Base-by-base conservation (phyloP, 1,284 basidiomycete genomes). In the Leccinum fallax region DNA sequence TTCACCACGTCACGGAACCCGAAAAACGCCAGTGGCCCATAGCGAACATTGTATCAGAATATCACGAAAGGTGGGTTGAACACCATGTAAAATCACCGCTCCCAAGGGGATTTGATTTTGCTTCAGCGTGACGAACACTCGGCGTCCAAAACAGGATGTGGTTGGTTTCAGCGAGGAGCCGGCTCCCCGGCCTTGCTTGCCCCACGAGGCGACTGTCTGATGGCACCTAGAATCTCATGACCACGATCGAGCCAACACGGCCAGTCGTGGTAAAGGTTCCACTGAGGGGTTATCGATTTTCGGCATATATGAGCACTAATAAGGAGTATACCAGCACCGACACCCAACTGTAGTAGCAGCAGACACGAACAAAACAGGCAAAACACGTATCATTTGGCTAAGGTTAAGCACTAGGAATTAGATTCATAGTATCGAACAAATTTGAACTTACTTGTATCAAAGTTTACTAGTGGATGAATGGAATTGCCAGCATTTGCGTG, bases 121-220 rank as follows among this genome's bases (percentile, higher is more conserved):
- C 48, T 30, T 54, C 51, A 40, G 43, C 30, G 24, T 13, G 40
- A 56, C 16, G 38, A 48, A 19, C 5, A 48, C 19, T 21, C 5
- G 46, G 7, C 21, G 5, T 24, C 21, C 48, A 9, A 21, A 46
- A 46, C 24, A 51, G 21, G 24, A n/a, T 36, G n/a, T 10, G 15
- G 36, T 30, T 57, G 10, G 38, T 38, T 13, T 53, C 24, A 38
- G 28, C 36, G 15, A 61, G 16, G 49, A 16, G 10, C 43, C 9
- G 30, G 48, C 13, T 46, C 32, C 16, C 11, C 40, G 16, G 51
- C 69, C 71, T 72, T 26, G 61, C 68, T 59, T 57, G 3, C 24
- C 2, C 58, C 68, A 71, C 58, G 68, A 69, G 51, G 28, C 51
- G n/a, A 26, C 26, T n/a, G 16, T 43, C 8, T 46, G 36, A 38